Conservation (phyloP, 2,329 filamentous ascomycete species). For the Drechslerella dactyloides region DNA sequence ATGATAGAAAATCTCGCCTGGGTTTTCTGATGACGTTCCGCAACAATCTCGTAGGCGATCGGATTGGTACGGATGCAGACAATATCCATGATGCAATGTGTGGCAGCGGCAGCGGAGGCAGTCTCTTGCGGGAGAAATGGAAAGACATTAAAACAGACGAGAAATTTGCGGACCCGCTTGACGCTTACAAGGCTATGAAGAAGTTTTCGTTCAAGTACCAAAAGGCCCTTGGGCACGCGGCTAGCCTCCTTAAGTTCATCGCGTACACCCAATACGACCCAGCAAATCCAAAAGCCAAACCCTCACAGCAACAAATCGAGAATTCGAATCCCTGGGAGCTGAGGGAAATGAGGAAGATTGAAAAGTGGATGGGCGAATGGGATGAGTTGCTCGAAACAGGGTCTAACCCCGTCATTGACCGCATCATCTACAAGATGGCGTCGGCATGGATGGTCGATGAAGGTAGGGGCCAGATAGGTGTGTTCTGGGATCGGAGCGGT, state of each 20-base stretch:
- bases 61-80: no score
- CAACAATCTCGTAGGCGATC: no score
- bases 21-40: no score
- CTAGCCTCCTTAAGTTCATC: constrained; percentile 4
- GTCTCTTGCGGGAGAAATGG: background rate
- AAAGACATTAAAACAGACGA: background rate
- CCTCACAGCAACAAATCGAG: background rate
- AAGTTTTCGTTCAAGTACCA: constrained; percentile 13
- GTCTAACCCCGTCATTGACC: background rate
- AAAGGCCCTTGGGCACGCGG: background rate
- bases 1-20: background rate
- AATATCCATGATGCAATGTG: background rate
- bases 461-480: background rate
- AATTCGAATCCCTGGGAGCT: background rate
- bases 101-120: background rate
- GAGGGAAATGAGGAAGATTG: background rate
- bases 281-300: background rate
- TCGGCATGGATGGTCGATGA: background rate
- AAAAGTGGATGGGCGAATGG: background rate
- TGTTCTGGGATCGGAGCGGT: constrained; percentile 14
- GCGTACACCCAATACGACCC: constrained; percentile 3
- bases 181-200: constrained; percentile 17
- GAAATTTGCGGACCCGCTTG: background rate
- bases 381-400: constrained; percentile 3
- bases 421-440: constrained; percentile 5